phyloP scores from a whole-genome alignment of 371 early-diverging fungal genomes.

The Rhizopus stolonifer region DNA sequence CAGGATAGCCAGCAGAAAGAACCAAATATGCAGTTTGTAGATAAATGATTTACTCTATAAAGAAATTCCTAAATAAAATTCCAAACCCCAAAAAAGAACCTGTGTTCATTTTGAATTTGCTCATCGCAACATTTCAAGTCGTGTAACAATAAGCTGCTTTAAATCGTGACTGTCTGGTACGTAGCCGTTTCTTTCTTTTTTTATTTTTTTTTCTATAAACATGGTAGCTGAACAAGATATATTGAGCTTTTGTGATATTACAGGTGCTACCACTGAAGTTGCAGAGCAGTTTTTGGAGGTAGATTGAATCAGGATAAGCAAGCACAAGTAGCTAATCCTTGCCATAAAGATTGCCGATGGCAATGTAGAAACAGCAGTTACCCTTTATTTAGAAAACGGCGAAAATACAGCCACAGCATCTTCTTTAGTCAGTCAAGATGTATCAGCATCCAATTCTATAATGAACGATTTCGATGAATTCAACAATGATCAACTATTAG shows the following conservation, averaged over 20 bases:
- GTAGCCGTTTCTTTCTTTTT: background rate
- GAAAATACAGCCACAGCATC: background rate
- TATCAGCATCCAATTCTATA: slow-evolving; percentile 2
- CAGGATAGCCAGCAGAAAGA: background rate
- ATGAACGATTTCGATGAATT: slow-evolving; percentile 2
- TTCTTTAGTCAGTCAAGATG: background rate
- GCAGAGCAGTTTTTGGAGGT: slow-evolving; percentile 45
- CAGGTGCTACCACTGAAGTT: slow-evolving; percentile 36
- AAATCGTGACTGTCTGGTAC: slow-evolving; percentile 1
- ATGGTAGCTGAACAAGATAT: slow-evolving; percentile 38
- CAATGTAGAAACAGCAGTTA: slow-evolving; percentile 42
- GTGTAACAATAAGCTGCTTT: background rate
- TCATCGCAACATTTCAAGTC: background rate
- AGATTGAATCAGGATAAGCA: no score
- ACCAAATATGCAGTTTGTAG: background rate
- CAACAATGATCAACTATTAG: slow-evolving; percentile 15
- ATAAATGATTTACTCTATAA: no score
- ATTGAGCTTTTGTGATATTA: slow-evolving; percentile 39
- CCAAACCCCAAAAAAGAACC: no score
- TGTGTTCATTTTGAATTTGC: background rate
- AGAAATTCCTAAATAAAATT: no score
- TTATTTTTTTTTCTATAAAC: background rate
- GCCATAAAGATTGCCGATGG: slow-evolving; percentile 41
- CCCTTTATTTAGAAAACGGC: slow-evolving; percentile 39
- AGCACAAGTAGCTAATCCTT: no score